Percentiles rank a stretch among this genome's conserved stretches.
phyloP scores from a whole-genome alignment of 176 grass and related monocot species.

The Avena sativa region DNA sequence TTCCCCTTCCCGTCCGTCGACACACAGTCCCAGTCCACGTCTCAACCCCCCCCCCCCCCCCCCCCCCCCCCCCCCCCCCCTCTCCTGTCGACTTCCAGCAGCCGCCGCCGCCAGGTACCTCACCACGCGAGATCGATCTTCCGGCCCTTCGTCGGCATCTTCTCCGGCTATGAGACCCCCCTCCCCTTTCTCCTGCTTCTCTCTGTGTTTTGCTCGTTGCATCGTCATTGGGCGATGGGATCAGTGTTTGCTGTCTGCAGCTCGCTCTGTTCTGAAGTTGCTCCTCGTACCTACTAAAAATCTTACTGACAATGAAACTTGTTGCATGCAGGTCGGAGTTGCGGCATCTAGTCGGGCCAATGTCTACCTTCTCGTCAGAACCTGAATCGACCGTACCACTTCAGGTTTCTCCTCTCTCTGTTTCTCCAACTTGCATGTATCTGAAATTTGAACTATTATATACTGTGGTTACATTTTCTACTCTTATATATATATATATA shows the following conservation, averaged over 20 bases:
- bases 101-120: not conserved
- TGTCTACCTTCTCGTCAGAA: not conserved
- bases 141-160: not conserved
- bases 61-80: not conserved
- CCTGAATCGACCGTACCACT: not conserved
- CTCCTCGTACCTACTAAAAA: not conserved
- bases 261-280: not conserved
- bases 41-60: no score
- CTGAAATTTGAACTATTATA: not conserved
- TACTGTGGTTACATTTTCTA: not conserved
- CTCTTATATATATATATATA: no score
- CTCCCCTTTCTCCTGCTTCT: no score
- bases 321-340: not conserved
- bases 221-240: not conserved
- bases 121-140: not conserved
- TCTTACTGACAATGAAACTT: not conserved
- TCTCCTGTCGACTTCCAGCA: not conserved
- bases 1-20: no score
- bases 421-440: not conserved
- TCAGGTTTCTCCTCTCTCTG: constrained; percentile 6
- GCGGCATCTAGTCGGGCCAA: not conserved
- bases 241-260: not conserved
- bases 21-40: no score
- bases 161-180: not conserved
- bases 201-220: not conserved